phyloP scores from a whole-genome alignment of 495 filamentous ascomycete genomes.

The Astrocystis sublimbata region DNA sequence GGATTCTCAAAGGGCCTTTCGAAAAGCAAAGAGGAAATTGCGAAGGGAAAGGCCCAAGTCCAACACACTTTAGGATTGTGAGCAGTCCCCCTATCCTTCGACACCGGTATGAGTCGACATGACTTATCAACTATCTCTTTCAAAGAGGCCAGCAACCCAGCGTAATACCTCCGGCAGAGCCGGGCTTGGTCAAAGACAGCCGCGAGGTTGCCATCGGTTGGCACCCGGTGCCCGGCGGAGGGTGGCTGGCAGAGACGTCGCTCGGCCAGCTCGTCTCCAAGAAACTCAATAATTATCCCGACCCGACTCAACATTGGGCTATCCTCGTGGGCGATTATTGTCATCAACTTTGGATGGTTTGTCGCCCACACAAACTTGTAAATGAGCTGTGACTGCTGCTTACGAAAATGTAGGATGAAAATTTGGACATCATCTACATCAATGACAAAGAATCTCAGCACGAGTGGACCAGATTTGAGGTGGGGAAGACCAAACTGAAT shows the following conservation, averaged over 20 bases:
- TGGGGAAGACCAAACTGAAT: slow-evolving; percentile 49
- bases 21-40: slow-evolving; percentile 32
- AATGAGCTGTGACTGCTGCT: neutral
- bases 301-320: slow-evolving; percentile 55
- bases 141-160: slow-evolving; percentile 40
- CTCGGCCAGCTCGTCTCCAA: slow-evolving; percentile 46
- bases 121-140: neutral
- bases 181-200: slow-evolving; percentile 27
- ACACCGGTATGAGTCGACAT: neutral
- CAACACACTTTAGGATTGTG: slow-evolving; percentile 42
- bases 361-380: neutral
- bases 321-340: slow-evolving; percentile 48
- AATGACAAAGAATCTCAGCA: slow-evolving; percentile 36
- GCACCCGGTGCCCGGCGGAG: slow-evolving; percentile 49
- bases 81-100: neutral
- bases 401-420: slow-evolving; percentile 40
- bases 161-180: slow-evolving; percentile 38
- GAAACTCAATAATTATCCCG: slow-evolving; percentile 43
- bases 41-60: slow-evolving; percentile 40
- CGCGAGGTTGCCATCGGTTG: slow-evolving; percentile 47
- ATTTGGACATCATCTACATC: slow-evolving; percentile 48
- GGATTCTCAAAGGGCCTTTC: slow-evolving; percentile 19
- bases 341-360: slow-evolving; percentile 47
- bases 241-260: slow-evolving; percentile 47
- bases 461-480: slow-evolving; percentile 42